Base-by-base conservation (phyloP, 306 rosid species). In the Cucumis melo region DNA sequence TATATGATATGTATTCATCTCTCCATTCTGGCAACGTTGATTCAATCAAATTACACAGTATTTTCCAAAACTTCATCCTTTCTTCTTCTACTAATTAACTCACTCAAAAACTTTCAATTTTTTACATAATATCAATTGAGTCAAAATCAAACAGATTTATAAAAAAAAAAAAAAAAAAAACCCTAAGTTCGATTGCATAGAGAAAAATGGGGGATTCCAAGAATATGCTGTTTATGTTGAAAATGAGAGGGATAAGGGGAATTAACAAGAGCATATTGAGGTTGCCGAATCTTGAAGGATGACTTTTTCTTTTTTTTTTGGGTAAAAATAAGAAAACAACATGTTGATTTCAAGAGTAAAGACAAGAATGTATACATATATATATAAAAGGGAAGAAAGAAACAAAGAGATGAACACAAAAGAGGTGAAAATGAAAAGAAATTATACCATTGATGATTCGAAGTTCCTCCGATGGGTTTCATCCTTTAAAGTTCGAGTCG, bases 21-120 rank as follows among this genome's bases (percentile, higher is more conserved):
- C 83, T 87, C 97, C 98, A 93, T 36, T 88, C 93, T 1, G 98
- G 96, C 27, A 88, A 65, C 46, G 97, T 91, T 67, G 86, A 91
- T 65, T 87, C 97, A 59, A 93, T 87, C 81, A 84, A 88, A 44
- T 73, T 90, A 48, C 89, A 83, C 11, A 93, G 88, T 72, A 85
- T 91, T 84, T 88, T 91, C 91, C 88, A 85, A 81, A 93, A 93
- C 85, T 93, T 93, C 98, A 93, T 93, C 36, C 36, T 32, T 32
- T 32, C 36, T 32, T 32, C 36, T 32, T 32, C 36, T 4, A 3
- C 36, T 32, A 3, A 3, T 23, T 32, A 78, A 74, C n/a, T 6
- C 50, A 64, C 8, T 38, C 27, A 12, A 41, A 57, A 2, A 0
- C 11, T 2, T 46, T n/a, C 15, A 34, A 32, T 32, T 32, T 16